Conservation (phyloP, 441 rosid genomes). For the Populus hybrid region DNA sequence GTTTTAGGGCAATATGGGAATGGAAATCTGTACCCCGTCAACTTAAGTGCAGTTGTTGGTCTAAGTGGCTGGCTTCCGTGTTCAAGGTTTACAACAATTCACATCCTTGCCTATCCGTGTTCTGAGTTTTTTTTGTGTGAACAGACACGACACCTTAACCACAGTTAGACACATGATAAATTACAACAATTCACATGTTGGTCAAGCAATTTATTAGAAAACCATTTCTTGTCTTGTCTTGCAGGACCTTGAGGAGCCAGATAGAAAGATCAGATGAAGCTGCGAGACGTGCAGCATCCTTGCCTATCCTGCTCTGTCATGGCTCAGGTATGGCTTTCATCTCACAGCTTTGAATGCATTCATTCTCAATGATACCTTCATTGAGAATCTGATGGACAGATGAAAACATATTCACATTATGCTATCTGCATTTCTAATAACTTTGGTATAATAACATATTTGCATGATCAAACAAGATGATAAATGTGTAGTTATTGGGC, state of each 20-base stretch:
- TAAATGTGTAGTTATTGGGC: background rate
- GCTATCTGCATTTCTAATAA: background rate
- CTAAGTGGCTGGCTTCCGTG: slow-evolving; percentile 89
- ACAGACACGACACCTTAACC: background rate
- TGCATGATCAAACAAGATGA: background rate
- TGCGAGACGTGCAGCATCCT: slow-evolving; percentile 55
- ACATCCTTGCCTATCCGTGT: too few species aligned
- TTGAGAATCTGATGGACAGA: background rate
- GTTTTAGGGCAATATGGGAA: slow-evolving; percentile 60
- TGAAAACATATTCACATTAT: too few species aligned
- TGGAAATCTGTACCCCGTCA: slow-evolving; percentile 63
- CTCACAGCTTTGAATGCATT: background rate
- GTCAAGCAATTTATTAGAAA: slow-evolving; percentile 6
- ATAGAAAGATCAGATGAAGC: slow-evolving; percentile 43
- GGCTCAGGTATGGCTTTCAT: slow-evolving; percentile 58
- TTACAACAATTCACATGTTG: background rate
- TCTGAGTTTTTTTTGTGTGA: background rate
- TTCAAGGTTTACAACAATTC: slow-evolving; percentile 43
- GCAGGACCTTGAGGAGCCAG: slow-evolving; percentile 52
- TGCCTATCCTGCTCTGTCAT: slow-evolving; percentile 78
- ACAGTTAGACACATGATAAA: background rate
- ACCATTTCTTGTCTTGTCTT: slow-evolving; percentile 16
- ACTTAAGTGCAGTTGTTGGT: slow-evolving; percentile 42
- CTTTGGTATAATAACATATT: background rate
- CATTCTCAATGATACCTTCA: background rate